Conservation (phyloP, 805 yeast species). For the Isabelozyma heimii region DNA sequence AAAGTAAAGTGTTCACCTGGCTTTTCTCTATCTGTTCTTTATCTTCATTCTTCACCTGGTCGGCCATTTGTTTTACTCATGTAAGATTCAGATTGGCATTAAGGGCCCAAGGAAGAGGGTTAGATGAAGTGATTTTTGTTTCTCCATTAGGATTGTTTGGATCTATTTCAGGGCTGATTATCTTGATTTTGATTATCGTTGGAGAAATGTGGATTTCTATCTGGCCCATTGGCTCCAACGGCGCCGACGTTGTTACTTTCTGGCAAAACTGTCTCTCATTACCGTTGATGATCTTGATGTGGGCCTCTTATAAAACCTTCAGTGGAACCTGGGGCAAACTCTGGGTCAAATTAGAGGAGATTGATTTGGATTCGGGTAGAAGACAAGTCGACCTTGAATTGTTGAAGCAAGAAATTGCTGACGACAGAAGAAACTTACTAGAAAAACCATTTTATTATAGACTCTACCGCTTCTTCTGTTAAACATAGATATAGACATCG, state of each 20-base stretch:
- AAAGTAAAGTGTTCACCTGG: slow-evolving; percentile 38
- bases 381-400: slow-evolving; percentile 33
- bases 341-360: slow-evolving; percentile 29
- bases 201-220: slow-evolving; percentile 41
- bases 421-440: slow-evolving; percentile 26
- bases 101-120: slow-evolving; percentile 26
- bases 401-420: slow-evolving; percentile 41
- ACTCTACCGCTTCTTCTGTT: slow-evolving; percentile 32
- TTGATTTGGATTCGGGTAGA: slow-evolving; percentile 46
- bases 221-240: slow-evolving; percentile 28
- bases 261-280: slow-evolving; percentile 53
- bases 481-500: neutral
- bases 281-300: slow-evolving; percentile 44
- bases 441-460: slow-evolving; percentile 24
- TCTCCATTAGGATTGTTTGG: slow-evolving; percentile 29
- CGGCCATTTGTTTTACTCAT: slow-evolving; percentile 38
- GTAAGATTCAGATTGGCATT: slow-evolving; percentile 41
- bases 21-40: slow-evolving; percentile 39
- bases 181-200: slow-evolving; percentile 30
- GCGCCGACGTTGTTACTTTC: slow-evolving; percentile 34
- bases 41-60: slow-evolving; percentile 42
- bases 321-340: slow-evolving; percentile 23
- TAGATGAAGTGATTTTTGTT: slow-evolving; percentile 32
- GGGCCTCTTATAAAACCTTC: slow-evolving; percentile 40
- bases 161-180: slow-evolving; percentile 21